Evolutionary conservation across 2,329 filamentous ascomycete species (phyloP).

Genomic region (Curvularia sp.): DNA sequence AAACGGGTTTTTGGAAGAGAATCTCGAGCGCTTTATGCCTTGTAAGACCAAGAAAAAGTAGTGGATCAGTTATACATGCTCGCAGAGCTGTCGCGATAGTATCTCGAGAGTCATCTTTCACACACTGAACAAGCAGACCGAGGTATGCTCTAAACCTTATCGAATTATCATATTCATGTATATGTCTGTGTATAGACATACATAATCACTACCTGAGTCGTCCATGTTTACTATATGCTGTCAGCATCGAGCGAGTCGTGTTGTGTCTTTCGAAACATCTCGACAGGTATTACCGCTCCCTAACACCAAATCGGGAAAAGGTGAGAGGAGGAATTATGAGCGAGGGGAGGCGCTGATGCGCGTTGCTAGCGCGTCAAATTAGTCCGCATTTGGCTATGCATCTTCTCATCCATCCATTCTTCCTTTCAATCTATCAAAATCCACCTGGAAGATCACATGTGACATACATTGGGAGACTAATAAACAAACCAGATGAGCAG

Average conservation of each 20-base stretch:
- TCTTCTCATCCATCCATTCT: neutral
- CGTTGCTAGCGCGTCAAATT: neutral
- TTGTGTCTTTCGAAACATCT: neutral
- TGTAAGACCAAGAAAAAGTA: conserved; percentile 7
- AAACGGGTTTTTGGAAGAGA: conserved; percentile 63
- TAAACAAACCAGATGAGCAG: neutral
- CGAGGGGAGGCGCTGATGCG: neutral
- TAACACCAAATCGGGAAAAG: too few species aligned
- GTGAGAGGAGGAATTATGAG: neutral
- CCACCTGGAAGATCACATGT: neutral
- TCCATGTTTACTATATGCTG: neutral
- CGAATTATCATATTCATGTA: neutral
- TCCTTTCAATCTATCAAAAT: neutral
- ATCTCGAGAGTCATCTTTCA: neutral
- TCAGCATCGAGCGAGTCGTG: neutral
- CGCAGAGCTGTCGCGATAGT: neutral
- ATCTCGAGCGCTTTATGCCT: conserved; percentile 35
- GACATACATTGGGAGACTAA: neutral
- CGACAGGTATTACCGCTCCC: neutral
- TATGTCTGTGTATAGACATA: neutral
- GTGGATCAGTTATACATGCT: neutral
- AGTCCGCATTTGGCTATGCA: neutral
- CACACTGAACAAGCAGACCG: neutral
- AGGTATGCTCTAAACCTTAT: neutral
- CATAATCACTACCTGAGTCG: neutral